These are phyloP conservation scores for Penicillium dipodomyicola DNA, from an alignment of 495 filamentous ascomycete species.

Conservation along the genomic window DNA sequence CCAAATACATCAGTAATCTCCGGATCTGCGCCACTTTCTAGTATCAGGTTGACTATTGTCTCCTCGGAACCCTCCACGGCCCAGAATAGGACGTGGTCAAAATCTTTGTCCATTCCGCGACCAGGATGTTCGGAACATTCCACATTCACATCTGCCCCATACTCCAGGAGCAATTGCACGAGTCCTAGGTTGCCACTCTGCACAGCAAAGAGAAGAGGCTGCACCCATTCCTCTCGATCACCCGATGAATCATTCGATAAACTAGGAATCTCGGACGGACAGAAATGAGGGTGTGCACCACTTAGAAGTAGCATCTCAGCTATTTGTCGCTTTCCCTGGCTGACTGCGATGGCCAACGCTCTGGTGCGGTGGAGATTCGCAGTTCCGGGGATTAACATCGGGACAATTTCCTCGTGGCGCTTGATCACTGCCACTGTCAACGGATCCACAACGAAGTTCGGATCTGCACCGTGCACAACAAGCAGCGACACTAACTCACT, in stretches of 20 bases:
- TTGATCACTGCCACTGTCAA: no score
- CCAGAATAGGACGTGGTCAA: background rate
- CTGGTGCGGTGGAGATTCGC: background rate
- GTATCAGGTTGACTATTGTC: background rate
- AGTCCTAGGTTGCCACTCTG: background rate
- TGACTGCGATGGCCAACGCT: background rate
- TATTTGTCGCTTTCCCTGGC: background rate
- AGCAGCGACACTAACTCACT: no score
- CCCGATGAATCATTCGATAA: no score
- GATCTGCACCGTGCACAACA: no score
- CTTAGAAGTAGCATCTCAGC: background rate
- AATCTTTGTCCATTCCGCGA: background rate
- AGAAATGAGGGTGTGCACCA: background rate
- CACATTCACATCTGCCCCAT: background rate
- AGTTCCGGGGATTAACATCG: background rate
- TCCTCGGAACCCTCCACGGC: background rate
- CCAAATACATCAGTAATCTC: background rate
- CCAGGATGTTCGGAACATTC: no score
- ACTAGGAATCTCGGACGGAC: background rate
- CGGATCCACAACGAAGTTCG: no score
- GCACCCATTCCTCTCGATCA: background rate
- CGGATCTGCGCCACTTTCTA: background rate
- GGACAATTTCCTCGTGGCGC: no score
- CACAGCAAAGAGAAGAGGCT: background rate
- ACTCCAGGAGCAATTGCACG: background rate